phyloP scores from a whole-genome alignment of 441 rosid genomes.

The Manihot esculenta region DNA sequence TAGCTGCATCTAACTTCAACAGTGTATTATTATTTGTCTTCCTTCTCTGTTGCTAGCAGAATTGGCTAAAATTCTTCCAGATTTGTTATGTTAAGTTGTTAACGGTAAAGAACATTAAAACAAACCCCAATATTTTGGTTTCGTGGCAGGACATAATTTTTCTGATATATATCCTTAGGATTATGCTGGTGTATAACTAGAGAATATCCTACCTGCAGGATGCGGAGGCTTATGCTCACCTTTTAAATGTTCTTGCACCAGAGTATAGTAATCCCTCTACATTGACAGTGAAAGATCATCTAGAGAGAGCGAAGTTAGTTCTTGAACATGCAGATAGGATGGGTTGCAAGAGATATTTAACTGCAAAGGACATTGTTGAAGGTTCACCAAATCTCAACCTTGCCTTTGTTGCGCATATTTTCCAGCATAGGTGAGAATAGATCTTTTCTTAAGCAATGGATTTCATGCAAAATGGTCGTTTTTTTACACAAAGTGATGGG shows the following conservation, averaged over 20 bases:
- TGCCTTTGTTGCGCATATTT: slow-evolving; percentile 96
- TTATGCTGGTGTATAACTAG: slow-evolving; percentile 13
- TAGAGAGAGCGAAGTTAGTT: slow-evolving; percentile 77
- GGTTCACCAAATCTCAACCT: slow-evolving; percentile 99
- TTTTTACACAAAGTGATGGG: background rate
- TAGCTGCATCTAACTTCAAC: background rate
- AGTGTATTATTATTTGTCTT: background rate
- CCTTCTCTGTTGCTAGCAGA: background rate
- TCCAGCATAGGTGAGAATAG: slow-evolving; percentile 87
- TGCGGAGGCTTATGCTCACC: slow-evolving; percentile 92
- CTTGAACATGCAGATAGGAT: slow-evolving; percentile 94
- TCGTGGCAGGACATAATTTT: slow-evolving; percentile 3
- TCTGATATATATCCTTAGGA: background rate
- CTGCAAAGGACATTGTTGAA: slow-evolving; percentile 87
- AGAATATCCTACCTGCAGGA: slow-evolving; percentile 54
- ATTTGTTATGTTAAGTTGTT: background rate
- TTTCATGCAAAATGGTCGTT: slow-evolving; percentile 3
- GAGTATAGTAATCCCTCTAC: slow-evolving; percentile 65
- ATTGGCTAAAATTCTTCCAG: background rate
- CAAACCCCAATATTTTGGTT: background rate
- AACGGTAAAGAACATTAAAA: background rate
- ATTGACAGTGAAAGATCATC: slow-evolving; percentile 48
- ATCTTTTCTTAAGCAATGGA: slow-evolving; percentile 3
- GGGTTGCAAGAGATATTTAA: slow-evolving; percentile 94
- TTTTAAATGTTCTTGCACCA: slow-evolving; percentile 89